Conservation (phyloP, 805 yeast genomes). For the Ogataea populi-albae region DNA sequence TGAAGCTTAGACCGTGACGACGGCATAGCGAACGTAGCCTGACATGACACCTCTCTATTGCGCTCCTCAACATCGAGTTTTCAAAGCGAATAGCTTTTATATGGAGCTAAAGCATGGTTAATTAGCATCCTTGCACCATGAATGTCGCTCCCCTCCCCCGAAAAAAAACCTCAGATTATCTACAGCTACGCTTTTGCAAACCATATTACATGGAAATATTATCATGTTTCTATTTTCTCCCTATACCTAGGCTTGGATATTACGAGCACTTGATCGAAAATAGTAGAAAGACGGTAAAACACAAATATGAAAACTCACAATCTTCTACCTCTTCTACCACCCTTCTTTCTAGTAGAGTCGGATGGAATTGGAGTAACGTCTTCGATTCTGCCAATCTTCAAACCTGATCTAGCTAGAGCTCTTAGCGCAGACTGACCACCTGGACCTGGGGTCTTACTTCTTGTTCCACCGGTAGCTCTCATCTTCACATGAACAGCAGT, state of each 20-base stretch:
- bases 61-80: too few relatives aligned
- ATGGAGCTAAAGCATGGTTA: constrained; percentile 9
- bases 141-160: too few relatives aligned
- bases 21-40: too few relatives aligned
- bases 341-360: constrained; percentile 99
- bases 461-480: constrained; percentile 99
- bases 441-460: constrained; percentile 99
- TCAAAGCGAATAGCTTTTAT: background rate
- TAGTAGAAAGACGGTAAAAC: constrained; percentile 7
- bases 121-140: constrained; percentile 11
- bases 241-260: constrained; percentile 1
- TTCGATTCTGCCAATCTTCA: constrained; percentile 99
- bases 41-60: too few relatives aligned
- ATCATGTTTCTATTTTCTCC: constrained; percentile 3
- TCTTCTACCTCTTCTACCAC: constrained; percentile 99
- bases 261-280: constrained; percentile 8
- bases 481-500: constrained; percentile 99
- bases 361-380: constrained; percentile 99
- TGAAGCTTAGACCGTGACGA: too few relatives aligned
- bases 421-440: constrained; percentile 99
- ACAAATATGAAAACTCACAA: constrained; percentile 37
- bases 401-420: constrained; percentile 99
- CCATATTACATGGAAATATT: constrained; percentile 8
- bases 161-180: too few relatives aligned
- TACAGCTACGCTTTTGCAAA: constrained; percentile 10